These are phyloP conservation scores for Cenchrus fungigraminus DNA, from an alignment of 176 grass and related monocot species.

Conservation along the genomic window DNA sequence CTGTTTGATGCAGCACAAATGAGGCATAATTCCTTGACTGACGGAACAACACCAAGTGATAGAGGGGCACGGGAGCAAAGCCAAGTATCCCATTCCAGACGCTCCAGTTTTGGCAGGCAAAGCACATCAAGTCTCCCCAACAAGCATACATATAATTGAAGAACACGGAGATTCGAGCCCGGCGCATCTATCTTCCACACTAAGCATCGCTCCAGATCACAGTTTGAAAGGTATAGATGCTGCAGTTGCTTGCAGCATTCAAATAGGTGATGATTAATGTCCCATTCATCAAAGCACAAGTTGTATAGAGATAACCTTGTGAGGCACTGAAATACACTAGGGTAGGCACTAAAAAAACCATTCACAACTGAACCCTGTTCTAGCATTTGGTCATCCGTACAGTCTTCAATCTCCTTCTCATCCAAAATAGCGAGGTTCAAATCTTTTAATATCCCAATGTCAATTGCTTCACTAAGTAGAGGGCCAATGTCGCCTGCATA, in stretches of 20 bases:
- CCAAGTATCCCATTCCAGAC: neutral
- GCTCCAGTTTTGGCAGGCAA: slow-evolving; percentile 24
- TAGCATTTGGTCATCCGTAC: neutral
- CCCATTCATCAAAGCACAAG: neutral
- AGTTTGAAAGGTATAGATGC: neutral
- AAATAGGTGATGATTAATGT: slow-evolving; percentile 26
- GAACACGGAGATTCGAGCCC: neutral
- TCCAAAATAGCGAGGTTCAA: neutral
- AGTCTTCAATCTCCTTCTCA: neutral
- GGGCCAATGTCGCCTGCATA: neutral
- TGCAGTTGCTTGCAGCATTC: slow-evolving; percentile 24
- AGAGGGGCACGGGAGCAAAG: neutral
- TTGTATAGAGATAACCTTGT: neutral
- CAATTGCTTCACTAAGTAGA: slow-evolving; percentile 22
- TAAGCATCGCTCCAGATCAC: neutral
- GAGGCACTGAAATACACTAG: neutral
- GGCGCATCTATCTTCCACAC: slow-evolving; percentile 19
- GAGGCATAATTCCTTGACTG: slow-evolving; percentile 9
- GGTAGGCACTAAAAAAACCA: neutral
- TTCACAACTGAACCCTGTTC: neutral
- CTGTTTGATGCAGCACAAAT: neutral
- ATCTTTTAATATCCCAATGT: neutral
- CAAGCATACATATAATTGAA: neutral
- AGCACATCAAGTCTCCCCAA: slow-evolving; percentile 14
- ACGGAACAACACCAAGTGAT: slow-evolving; percentile 19